These are phyloP conservation scores for Tilletiopsis washingtonensis DNA, from an alignment of 1,284 basidiomycete genomes.

Conservation along the genomic window DNA sequence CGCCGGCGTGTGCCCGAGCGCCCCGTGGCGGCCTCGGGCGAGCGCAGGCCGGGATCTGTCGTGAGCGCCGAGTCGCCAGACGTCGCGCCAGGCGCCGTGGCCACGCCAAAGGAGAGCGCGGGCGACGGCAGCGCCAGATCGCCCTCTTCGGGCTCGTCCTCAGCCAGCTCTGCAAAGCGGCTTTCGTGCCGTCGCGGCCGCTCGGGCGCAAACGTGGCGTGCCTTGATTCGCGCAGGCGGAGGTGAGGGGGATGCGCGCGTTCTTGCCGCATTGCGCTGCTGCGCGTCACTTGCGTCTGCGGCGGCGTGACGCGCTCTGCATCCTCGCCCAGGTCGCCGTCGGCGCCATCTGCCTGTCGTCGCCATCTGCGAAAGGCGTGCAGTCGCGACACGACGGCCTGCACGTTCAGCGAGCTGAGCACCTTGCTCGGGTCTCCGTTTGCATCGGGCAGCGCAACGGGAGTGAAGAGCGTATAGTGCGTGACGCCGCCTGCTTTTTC, in stretches of 20 bases:
- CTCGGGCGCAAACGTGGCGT: background rate
- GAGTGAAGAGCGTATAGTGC: slow-evolving; percentile 41
- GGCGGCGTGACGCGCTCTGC: background rate
- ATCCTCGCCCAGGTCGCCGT: slow-evolving; percentile 33
- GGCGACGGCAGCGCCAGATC: slow-evolving; percentile 39
- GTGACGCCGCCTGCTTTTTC: slow-evolving; percentile 43
- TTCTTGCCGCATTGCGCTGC: background rate
- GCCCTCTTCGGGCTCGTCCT: slow-evolving; percentile 20
- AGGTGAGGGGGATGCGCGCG: too few species aligned
- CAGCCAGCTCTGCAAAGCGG: too few species aligned
- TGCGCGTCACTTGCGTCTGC: background rate
- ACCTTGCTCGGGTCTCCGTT: slow-evolving; percentile 4
- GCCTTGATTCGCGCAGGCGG: background rate
- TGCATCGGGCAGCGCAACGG: slow-evolving; percentile 21
- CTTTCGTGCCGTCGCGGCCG: too few species aligned
- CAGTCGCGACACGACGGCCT: slow-evolving; percentile 25
- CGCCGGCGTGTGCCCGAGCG: too few species aligned
- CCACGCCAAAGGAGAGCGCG: too few species aligned
- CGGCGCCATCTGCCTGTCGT: slow-evolving; percentile 30
- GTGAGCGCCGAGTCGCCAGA: too few species aligned
- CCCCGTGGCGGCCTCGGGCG: too few species aligned
- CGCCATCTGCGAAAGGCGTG: slow-evolving; percentile 34
- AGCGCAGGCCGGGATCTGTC: too few species aligned
- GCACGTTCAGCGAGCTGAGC: slow-evolving; percentile 21
- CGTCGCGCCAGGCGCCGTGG: too few species aligned